Conservation (phyloP, 2,329 filamentous ascomycete genomes). For the Fusarium sp. region DNA sequence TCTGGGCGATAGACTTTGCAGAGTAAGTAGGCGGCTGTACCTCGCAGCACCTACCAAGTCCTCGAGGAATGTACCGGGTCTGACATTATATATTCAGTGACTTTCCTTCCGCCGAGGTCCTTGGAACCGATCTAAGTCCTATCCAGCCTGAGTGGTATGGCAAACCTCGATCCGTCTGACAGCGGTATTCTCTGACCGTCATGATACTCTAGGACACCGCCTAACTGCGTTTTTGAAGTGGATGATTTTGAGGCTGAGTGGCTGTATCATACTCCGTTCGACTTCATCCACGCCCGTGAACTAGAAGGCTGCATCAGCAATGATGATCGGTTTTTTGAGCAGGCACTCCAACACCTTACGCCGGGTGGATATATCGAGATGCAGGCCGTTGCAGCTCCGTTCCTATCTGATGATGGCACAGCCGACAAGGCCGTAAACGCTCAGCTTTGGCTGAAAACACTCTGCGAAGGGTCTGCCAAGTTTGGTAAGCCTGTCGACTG, state of each 20-base stretch:
- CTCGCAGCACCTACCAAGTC: too few relatives aligned
- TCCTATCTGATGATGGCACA: conserved; percentile 14
- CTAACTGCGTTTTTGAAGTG: conserved; percentile 16
- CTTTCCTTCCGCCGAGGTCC: conserved; percentile 12
- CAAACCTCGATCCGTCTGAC: too few relatives aligned
- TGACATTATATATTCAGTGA: not conserved
- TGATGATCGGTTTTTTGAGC: conserved; percentile 2
- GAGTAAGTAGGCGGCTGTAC: conserved; percentile 1
- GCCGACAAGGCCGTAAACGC: conserved; percentile 8
- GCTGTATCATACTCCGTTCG: conserved; percentile 14
- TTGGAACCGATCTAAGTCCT: conserved; percentile 25
- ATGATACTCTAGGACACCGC: not conserved
- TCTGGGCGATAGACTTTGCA: conserved; percentile 22
- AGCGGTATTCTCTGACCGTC: not conserved
- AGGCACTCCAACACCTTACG: not conserved
- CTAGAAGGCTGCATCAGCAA: conserved; percentile 14
- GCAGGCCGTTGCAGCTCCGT: not conserved
- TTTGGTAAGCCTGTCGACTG: conserved; percentile 18
- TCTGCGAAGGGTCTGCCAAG: not conserved
- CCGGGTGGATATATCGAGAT: conserved; percentile 15
- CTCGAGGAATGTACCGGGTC: not conserved
- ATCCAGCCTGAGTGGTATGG: conserved; percentile 24
- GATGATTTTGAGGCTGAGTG: conserved; percentile 18
- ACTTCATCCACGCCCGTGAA: conserved; percentile 19
- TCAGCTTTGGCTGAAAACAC: not conserved